Evolutionary conservation across 176 grass and related monocot species (phyloP).

Genomic region (Ampelocalamus luodianensis): DNA sequence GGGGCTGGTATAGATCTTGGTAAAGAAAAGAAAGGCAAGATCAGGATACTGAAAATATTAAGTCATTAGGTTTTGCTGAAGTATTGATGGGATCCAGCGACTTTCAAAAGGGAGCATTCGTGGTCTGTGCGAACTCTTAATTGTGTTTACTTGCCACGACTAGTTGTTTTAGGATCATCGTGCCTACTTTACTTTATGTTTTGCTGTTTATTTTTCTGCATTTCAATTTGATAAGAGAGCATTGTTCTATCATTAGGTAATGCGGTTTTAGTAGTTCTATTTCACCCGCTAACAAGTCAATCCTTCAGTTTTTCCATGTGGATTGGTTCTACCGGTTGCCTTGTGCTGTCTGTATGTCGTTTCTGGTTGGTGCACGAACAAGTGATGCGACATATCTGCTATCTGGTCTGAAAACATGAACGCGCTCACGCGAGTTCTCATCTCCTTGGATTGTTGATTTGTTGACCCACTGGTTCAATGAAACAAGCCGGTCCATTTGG

Average conservation of each 20-base stretch:
- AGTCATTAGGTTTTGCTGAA: conserved; percentile 45
- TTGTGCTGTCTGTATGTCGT: not conserved
- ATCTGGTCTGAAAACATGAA: not conserved
- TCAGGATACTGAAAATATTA: conserved; percentile 44
- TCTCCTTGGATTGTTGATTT: not conserved
- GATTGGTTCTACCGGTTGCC: not conserved
- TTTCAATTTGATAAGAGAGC: conserved; percentile 22
- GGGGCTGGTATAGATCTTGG: conserved; percentile 43
- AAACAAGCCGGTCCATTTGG: not conserved
- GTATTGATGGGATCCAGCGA: conserved; percentile 41
- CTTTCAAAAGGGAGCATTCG: conserved; percentile 26
- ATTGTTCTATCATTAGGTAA: not conserved
- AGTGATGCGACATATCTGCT: not conserved
- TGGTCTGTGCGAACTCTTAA: conserved; percentile 25
- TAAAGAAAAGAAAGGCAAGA: conserved; percentile 44
- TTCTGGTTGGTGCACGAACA: not conserved
- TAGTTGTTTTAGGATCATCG: conserved; percentile 20
- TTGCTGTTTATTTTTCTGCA: not conserved
- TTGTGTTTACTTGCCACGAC: conserved; percentile 34
- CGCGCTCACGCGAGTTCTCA: not conserved
- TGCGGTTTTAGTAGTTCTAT: not conserved
- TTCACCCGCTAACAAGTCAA: not conserved
- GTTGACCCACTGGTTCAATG: not conserved
- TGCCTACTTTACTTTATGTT: conserved; percentile 21
- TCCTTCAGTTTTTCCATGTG: not conserved